Percentiles rank a stretch among this genome's conserved stretches.
Conservation (phyloP, 306 rosid species). For the Begonia fuchsioides region DNA sequence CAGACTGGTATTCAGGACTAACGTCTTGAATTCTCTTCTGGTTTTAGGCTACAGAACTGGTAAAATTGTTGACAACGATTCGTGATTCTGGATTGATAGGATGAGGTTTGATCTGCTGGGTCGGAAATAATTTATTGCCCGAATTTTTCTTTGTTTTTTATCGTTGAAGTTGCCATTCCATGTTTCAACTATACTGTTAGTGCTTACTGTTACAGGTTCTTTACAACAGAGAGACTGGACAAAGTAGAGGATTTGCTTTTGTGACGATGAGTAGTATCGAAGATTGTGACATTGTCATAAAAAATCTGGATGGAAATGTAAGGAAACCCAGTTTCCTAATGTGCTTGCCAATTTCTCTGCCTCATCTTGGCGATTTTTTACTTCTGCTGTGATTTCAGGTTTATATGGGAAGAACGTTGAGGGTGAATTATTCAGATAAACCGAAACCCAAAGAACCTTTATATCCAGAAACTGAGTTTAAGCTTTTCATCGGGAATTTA, state of each 20-base stretch:
- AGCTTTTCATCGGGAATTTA: constrained; percentile 80
- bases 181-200: not conserved
- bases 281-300: constrained; percentile 53
- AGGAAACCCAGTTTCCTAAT: constrained; percentile 12
- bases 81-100: too few species aligned
- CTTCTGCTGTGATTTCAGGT: constrained; percentile 27
- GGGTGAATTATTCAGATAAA: constrained; percentile 78
- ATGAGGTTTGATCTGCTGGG: too few species aligned
- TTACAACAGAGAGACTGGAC: constrained; percentile 60
- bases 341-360: too few species aligned
- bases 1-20: too few species aligned
- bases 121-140: too few species aligned
- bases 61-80: too few species aligned
- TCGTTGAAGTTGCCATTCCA: too few species aligned
- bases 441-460: constrained; percentile 70
- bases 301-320: constrained; percentile 78
- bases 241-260: constrained; percentile 94
- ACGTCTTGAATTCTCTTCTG: too few species aligned
- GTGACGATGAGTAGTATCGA: constrained; percentile 76
- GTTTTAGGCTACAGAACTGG: too few species aligned
- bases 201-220: constrained; percentile 45
- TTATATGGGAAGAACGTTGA: constrained; percentile 63
- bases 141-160: too few species aligned
- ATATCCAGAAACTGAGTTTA: constrained; percentile 72
- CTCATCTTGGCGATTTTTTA: not conserved